Evolutionary conservation across 495 filamentous ascomycete species (phyloP).

Genomic region (Diplogelasinospora grovesii): DNA sequence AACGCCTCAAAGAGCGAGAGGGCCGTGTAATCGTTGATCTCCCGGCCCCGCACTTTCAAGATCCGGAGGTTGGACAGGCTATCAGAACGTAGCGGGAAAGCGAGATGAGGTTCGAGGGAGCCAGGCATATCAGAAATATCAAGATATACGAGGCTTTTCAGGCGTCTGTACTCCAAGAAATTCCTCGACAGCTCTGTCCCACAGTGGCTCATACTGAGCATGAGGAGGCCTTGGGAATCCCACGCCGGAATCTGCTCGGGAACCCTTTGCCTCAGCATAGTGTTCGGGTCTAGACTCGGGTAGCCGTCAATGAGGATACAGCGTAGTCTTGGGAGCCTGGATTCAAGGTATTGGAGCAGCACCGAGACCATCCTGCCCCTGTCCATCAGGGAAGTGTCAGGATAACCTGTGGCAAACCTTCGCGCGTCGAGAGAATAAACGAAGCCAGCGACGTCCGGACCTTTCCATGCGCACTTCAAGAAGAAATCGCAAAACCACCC

Average conservation of each 20-base stretch:
- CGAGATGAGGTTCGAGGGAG: slow-evolving; percentile 18
- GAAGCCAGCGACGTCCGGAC: too few relatives aligned
- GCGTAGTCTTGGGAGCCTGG: slow-evolving; percentile 28
- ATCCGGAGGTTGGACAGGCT: slow-evolving; percentile 33
- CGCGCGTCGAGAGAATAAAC: slow-evolving; percentile 35
- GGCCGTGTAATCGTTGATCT: slow-evolving; percentile 28
- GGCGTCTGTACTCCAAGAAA: slow-evolving; percentile 23
- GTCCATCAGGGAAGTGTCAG: slow-evolving; percentile 23
- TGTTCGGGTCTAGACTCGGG: slow-evolving; percentile 25
- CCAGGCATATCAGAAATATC: slow-evolving; percentile 38
- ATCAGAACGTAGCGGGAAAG: slow-evolving; percentile 17
- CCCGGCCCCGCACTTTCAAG: slow-evolving; percentile 30
- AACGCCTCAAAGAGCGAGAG: slow-evolving; percentile 25
- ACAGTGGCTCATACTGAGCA: slow-evolving; percentile 32
- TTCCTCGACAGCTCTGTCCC: slow-evolving; percentile 22
- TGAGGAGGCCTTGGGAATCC: slow-evolving; percentile 7
- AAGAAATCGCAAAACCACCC: slow-evolving; percentile 35
- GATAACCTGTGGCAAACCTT: slow-evolving; percentile 24
- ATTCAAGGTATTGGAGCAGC: slow-evolving; percentile 22
- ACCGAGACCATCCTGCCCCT: slow-evolving; percentile 23
- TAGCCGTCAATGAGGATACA: slow-evolving; percentile 35
- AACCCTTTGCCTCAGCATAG: too few relatives aligned
- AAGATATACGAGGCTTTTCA: slow-evolving; percentile 34
- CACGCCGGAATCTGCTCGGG: too few relatives aligned
- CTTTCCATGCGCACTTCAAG: slow-evolving; percentile 20